Evolutionary conservation across 495 filamentous ascomycete species (phyloP), one percentile per base, ranked within the genome.

Genomic region (Penicillium waksmanii): DNA sequence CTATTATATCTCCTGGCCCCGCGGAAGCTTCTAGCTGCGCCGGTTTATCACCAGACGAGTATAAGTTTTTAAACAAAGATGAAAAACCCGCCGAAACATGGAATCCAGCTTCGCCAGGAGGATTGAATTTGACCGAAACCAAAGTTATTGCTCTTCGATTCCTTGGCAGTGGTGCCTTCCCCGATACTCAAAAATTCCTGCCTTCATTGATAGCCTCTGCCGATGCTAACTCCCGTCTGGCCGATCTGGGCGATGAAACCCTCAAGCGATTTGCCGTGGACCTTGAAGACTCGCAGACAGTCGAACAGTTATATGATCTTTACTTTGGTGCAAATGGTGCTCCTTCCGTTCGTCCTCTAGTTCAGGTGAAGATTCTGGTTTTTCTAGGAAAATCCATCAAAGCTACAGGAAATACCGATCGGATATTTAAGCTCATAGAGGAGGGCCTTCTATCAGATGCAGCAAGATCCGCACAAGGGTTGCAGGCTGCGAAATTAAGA

Each of bases 151-250:
- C 81, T 21, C 76, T 87, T 33, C 83, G 74, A 51, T 90, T 97
- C 58, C 77, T 98, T 15, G 83, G 88, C 0, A 96, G 89, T 67
- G 92, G 92, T 12, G 88, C 91, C 15, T 98, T 98, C 72, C 83
- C 73, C 1, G 89, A 96, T 65, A 64, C 83, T 2, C 90, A 97
- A 64, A 81, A 89, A 17, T 91, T 96, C 65, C 70, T 97, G n/a
- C 88, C 92, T 6, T 87, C 90, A 17, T 73, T 98, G 15, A 89
- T 90, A 65, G 91, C 92, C 6, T 87, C 92, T 51, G 85, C 90
- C 0, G 92, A 96, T 73, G 63, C 87, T 1, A 94, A 97, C 62
- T 92, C 89, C 10, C 85, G 88, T 13, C 85, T 97, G 46, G 87
- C 90, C 10, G 87, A 89, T 12, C 74, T 89, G 44, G 94, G 89